Conservation (phyloP, 805 yeast genomes). For the Pichia membranifaciens region DNA sequence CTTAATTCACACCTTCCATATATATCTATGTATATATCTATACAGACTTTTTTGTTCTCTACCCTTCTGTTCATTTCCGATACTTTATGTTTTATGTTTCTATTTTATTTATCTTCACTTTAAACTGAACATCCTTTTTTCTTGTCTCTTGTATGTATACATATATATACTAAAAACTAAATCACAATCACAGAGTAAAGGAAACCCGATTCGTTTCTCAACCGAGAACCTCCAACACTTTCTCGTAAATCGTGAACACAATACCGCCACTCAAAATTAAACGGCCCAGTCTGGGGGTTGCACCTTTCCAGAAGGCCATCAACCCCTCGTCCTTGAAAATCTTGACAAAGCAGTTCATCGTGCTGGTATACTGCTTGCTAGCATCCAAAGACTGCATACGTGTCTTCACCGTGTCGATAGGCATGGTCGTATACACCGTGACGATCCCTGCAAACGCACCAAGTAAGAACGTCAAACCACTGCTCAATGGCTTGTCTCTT, state of each 20-base stretch:
- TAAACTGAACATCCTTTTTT: too few relatives aligned
- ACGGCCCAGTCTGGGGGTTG: conserved; percentile 93
- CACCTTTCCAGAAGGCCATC: conserved; percentile 94
- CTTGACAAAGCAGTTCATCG: conserved; percentile 73
- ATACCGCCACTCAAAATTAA: conserved; percentile 93
- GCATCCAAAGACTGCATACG: conserved; percentile 94
- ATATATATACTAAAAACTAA: too few relatives aligned
- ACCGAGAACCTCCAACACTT: conserved; percentile 60
- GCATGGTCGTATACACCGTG: conserved; percentile 92
- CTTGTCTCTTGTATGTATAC: too few relatives aligned
- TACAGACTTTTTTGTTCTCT: too few relatives aligned
- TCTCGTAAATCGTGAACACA: conserved; percentile 93
- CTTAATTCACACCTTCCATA: too few relatives aligned
- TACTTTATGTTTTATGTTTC: too few relatives aligned
- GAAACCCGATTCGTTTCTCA: conserved; percentile 16
- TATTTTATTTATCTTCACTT: too few relatives aligned
- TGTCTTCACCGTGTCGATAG: conserved; percentile 91
- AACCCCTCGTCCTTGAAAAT: conserved; percentile 86
- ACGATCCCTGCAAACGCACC: conserved; percentile 89
- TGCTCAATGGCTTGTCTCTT: conserved; percentile 67
- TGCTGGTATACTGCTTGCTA: conserved; percentile 59
- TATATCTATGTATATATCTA: too few relatives aligned
- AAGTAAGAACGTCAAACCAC: conserved; percentile 75
- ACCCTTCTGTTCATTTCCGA: too few relatives aligned
- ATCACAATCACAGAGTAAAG: too few relatives aligned